Conservation (phyloP, 306 rosid genomes). For the Benincasa hispida region DNA sequence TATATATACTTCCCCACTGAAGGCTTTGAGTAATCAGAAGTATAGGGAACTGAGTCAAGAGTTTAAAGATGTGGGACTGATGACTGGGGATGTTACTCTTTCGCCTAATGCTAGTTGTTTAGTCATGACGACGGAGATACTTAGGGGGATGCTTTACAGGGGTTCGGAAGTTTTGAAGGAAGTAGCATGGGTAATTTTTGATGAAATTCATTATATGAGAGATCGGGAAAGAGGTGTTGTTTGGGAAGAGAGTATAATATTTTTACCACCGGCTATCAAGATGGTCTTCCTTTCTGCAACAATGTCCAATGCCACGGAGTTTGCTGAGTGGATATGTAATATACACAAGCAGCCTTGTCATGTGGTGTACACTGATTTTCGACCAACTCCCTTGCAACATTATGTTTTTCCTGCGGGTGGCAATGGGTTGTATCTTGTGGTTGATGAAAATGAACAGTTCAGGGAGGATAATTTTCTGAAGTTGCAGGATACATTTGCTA, state of each 20-base stretch:
- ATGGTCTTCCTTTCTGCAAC: conserved; percentile 95
- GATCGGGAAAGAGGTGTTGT: conserved; percentile 97
- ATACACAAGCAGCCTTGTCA: conserved; percentile 91
- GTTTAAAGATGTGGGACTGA: conserved; percentile 74
- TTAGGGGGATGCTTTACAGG: conserved; percentile 87
- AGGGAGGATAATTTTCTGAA: conserved; percentile 70
- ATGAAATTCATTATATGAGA: conserved; percentile 92
- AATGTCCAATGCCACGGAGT: conserved; percentile 91
- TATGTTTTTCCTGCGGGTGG: conserved; percentile 77
- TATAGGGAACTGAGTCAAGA: conserved; percentile 78
- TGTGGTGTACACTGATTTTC: conserved; percentile 86
- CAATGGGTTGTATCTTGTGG: conserved; percentile 73
- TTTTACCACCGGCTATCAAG: conserved; percentile 78
- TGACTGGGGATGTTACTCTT: conserved; percentile 94
- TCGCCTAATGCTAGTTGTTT: conserved; percentile 80
- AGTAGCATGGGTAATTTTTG: conserved; percentile 94
- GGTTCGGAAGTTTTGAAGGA: conserved; percentile 88
- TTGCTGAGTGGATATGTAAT: conserved; percentile 93
- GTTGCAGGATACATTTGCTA: conserved; percentile 55
- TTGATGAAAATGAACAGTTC: conserved; percentile 77
- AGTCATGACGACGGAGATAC: conserved; percentile 90
- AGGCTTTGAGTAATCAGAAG: conserved; percentile 89
- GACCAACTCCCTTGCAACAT: conserved; percentile 93
- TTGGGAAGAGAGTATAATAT: conserved; percentile 98
- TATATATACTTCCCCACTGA: conserved; percentile 78